Evolutionary conservation across 2,329 filamentous ascomycete species (phyloP).

Genomic region (Nemania sp.): DNA sequence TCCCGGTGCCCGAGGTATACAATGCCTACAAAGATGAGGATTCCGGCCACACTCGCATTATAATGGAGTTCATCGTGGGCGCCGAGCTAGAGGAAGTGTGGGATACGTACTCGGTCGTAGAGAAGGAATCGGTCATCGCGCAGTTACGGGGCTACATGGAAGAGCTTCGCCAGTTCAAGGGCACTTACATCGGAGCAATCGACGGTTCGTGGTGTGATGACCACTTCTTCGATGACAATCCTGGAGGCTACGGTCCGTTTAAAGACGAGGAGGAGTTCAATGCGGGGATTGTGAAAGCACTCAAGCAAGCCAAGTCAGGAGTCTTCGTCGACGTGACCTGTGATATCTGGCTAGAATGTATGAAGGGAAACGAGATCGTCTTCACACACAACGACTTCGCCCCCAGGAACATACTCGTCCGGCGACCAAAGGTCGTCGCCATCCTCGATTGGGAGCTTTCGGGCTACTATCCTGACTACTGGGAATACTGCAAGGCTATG

Average conservation of each 20-base stretch:
- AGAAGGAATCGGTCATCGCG: constrained; percentile 15
- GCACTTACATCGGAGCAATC: constrained; percentile 18
- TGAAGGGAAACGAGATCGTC: constrained; percentile 23
- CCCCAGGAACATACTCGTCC: constrained; percentile 26
- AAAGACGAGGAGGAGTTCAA: constrained; percentile 17
- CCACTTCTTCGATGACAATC: constrained; percentile 6
- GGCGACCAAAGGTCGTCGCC: constrained; percentile 21
- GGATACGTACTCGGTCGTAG: constrained; percentile 17
- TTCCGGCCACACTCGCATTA: constrained; percentile 21
- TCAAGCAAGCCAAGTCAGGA: constrained; percentile 9
- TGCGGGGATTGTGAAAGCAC: constrained; percentile 14
- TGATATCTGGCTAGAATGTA: constrained; percentile 15
- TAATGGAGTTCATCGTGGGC: constrained; percentile 25
- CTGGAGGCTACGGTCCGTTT: constrained; percentile 14
- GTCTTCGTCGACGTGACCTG: constrained; percentile 5
- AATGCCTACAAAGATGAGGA: constrained; percentile 23
- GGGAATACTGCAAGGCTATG: constrained; percentile 28
- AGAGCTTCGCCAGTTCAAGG: constrained; percentile 18
- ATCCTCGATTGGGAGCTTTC: constrained; percentile 27
- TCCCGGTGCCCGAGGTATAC: constrained; percentile 23
- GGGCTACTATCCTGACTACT: constrained; percentile 26
- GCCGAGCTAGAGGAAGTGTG: constrained; percentile 17
- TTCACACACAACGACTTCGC: constrained; percentile 26
- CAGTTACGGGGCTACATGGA: constrained; percentile 18
- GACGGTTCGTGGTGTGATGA: constrained; percentile 19